Percentiles rank a stretch among this genome's conserved stretches.
These are phyloP conservation scores for Nicotiana benthamiana DNA, from an alignment of 257 asterid species.

Conservation along the genomic window DNA sequence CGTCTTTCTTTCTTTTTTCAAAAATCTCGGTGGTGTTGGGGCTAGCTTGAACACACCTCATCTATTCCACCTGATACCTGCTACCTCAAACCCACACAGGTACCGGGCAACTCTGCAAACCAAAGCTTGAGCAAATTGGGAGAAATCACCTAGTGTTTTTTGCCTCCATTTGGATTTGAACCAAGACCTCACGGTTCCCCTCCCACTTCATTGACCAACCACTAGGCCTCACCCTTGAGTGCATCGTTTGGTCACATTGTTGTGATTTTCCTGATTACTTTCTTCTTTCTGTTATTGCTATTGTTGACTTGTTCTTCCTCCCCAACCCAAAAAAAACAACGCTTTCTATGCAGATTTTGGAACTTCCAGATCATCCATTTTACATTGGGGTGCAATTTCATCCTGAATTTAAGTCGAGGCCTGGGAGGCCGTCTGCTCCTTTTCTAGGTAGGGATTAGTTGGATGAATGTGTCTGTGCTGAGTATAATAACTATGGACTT, in stretches of 20 bases:
- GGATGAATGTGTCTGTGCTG: neutral
- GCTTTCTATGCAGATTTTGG: constrained; percentile 50
- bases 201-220: too few species aligned
- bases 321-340: neutral
- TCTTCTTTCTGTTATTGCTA: neutral
- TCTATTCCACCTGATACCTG: too few species aligned
- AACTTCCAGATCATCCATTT: constrained; percentile 65
- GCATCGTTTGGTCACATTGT: neutral
- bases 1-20: too few species aligned
- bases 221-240: too few species aligned
- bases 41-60: too few species aligned
- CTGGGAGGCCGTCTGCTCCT: constrained; percentile 76
- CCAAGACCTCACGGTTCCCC: too few species aligned
- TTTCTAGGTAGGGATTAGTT: constrained; percentile 49
- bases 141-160: too few species aligned
- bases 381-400: constrained; percentile 91
- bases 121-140: too few species aligned
- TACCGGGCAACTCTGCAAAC: too few species aligned
- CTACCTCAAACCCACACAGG: too few species aligned
- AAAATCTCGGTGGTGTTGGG: too few species aligned
- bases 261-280: neutral
- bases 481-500: neutral
- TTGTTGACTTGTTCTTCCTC: constrained; percentile 3
- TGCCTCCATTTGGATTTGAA: too few species aligned
- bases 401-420: constrained; percentile 91